phyloP scores from a whole-genome alignment of 2,329 filamentous ascomycete species.

The Aspergillus puulaauensis region DNA sequence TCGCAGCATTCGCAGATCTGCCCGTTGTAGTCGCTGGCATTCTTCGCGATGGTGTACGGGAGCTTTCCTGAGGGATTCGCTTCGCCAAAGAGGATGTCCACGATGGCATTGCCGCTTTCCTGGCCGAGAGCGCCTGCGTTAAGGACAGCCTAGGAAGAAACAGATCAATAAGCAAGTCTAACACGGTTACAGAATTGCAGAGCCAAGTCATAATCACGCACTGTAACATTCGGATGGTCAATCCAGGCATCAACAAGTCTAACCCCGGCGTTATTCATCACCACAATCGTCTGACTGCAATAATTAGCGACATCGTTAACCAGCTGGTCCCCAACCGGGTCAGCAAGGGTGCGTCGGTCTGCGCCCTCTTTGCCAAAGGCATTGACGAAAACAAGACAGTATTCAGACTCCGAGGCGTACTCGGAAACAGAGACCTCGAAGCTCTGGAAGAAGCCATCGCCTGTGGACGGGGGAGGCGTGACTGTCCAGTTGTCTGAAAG shows the following conservation, averaged over 20 bases:
- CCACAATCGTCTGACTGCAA: slow-evolving; percentile 80
- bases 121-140: slow-evolving; percentile 60
- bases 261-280: slow-evolving; percentile 75
- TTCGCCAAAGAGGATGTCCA: slow-evolving; percentile 79
- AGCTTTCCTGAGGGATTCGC: slow-evolving; percentile 75
- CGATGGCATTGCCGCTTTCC: slow-evolving; percentile 76
- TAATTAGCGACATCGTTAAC: slow-evolving; percentile 71
- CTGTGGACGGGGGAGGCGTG: neutral
- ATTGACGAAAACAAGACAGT: slow-evolving; percentile 79
- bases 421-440: neutral
- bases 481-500: neutral
- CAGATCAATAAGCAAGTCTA: slow-evolving; percentile 54
- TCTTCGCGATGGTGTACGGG: slow-evolving; percentile 76
- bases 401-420: slow-evolving; percentile 26
- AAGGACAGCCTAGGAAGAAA: slow-evolving; percentile 31
- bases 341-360: slow-evolving; percentile 61
- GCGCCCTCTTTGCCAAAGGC: slow-evolving; percentile 79
- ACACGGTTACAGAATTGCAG: slow-evolving; percentile 25
- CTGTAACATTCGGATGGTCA: slow-evolving; percentile 74
- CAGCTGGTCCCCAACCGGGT: slow-evolving; percentile 79
- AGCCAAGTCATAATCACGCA: slow-evolving; percentile 59
- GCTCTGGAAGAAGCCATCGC: neutral
- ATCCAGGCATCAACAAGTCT: slow-evolving; percentile 63
- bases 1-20: neutral
- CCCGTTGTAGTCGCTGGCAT: slow-evolving; percentile 64